Evolutionary conservation across 495 filamentous ascomycete species (phyloP).

Genomic region (Corynascus novoguineensis): DNA sequence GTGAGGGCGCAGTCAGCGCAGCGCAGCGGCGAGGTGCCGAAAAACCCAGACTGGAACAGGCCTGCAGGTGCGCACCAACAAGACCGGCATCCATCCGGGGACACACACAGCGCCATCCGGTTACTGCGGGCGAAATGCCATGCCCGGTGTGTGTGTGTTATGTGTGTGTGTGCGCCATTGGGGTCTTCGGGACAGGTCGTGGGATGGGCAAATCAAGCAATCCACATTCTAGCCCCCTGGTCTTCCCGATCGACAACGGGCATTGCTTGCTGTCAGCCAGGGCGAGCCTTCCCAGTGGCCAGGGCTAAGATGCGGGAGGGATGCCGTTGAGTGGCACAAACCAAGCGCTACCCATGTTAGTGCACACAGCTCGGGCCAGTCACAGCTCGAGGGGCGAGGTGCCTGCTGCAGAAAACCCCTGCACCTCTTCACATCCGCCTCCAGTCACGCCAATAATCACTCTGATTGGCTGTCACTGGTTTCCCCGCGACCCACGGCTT

Average conservation of each 20-base stretch:
- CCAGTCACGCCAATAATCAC: neutral
- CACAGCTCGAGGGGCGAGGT: neutral
- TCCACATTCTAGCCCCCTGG: neutral
- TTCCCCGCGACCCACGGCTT: constrained; percentile 10
- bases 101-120: neutral
- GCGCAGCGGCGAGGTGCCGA: neutral
- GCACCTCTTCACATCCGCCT: constrained; percentile 8
- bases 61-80: neutral
- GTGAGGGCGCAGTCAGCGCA: neutral
- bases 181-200: neutral
- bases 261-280: constrained; percentile 2
- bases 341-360: constrained; percentile 16
- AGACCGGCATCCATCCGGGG: too few species aligned
- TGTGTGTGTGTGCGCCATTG: constrained; percentile 19
- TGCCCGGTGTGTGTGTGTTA: too few species aligned
- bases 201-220: constrained; percentile 1
- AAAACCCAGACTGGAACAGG: too few species aligned
- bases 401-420: constrained; percentile 16
- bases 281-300: neutral
- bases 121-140: neutral
- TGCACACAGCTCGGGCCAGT: constrained; percentile 16
- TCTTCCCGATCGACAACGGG: neutral
- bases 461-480: constrained; percentile 12
- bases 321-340: constrained; percentile 4
- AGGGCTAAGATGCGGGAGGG: constrained; percentile 5